Percentiles rank a stretch among this genome's conserved stretches.
phyloP scores from a whole-genome alignment of 2,329 filamentous ascomycete species.

The Penicillium sclerotiorum region DNA sequence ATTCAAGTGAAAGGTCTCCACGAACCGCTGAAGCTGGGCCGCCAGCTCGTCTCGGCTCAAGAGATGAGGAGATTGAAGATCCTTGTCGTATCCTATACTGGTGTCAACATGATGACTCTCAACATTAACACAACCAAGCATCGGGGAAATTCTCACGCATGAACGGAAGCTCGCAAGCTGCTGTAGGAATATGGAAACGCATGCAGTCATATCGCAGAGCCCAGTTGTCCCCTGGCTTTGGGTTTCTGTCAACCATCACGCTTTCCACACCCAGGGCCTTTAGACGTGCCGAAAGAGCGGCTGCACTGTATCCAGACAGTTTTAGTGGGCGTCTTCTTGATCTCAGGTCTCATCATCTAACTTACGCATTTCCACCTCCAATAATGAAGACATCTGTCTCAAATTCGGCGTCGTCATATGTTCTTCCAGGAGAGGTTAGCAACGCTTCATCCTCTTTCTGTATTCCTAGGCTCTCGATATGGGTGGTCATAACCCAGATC shows the following conservation, averaged over 20 bases:
- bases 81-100: slow-evolving; percentile 16
- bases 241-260: slow-evolving; percentile 48
- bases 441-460: slow-evolving; percentile 28
- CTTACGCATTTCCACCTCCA: slow-evolving; percentile 47
- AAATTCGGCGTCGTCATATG: slow-evolving; percentile 1
- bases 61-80: slow-evolving; percentile 17
- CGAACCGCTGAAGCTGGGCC: slow-evolving; percentile 25
- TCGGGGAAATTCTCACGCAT: slow-evolving; percentile 26
- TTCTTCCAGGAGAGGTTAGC: slow-evolving; percentile 18
- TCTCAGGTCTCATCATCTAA: not conserved
- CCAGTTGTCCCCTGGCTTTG: slow-evolving; percentile 50
- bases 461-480: slow-evolving; percentile 22
- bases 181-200: slow-evolving; percentile 45
- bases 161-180: slow-evolving; percentile 41
- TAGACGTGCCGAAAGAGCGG: slow-evolving; percentile 48
- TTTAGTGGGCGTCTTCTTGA: not conserved
- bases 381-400: slow-evolving; percentile 39
- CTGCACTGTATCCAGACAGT: slow-evolving; percentile 31
- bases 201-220: slow-evolving; percentile 49
- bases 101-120: too few species aligned
- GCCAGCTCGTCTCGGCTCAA: slow-evolving; percentile 19
- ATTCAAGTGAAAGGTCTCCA: slow-evolving; percentile 36
- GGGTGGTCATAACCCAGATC: slow-evolving; percentile 31
- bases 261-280: slow-evolving; percentile 47
- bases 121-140: too few species aligned